Evolutionary conservation across 306 rosid genomes (phyloP), one percentile per base, ranked within the genome.

Genomic region (Inga leiocalycina): DNA sequence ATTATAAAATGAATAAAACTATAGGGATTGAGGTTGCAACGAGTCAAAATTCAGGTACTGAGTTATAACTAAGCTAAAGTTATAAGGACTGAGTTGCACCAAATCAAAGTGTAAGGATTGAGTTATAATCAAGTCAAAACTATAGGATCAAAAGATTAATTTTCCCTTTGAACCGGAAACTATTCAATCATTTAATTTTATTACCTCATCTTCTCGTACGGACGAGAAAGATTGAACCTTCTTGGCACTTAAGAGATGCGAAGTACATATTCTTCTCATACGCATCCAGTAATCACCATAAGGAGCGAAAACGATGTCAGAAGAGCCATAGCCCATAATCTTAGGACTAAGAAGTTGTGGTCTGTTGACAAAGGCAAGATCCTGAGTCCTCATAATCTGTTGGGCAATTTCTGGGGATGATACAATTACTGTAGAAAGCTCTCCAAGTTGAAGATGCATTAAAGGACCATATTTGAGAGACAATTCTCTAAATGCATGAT

Each of bases 121-220:
- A 35, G 37, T 35, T 35, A 35, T 35, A 35, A 4, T 35, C 37
- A 35, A 35, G 0, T 35, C 4, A 35, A 35, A 35, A 35, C 0
- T 35, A 3, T 35, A 35, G 0, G 4, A 35, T 35, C 4, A 35
- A 0, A 35, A 35, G 39, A 35, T 35, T 35, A 35, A 35, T 35
- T 35, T 35, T 35, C 4, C 6, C 3, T 2, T 35, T 35, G 0
- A 35, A 35, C 39, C 39, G 52, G 52, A 48, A 8, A 3, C 12
- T 48, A 13, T 1, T 10, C 52, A 48, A 48, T 11, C 16, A 48
- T 48, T 10, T 8, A 13, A 46, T 46, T 0, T 46, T 3, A 13
- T 13, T 51, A 75, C 56, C 77, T 88, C 85, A 48, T 86, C 86
- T 70, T 81, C 88, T 72, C 88, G 75, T 12, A 84, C 22, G 13